Conservation (phyloP, 2,329 filamentous ascomycete species). For the Incumbomyces delicatus region DNA sequence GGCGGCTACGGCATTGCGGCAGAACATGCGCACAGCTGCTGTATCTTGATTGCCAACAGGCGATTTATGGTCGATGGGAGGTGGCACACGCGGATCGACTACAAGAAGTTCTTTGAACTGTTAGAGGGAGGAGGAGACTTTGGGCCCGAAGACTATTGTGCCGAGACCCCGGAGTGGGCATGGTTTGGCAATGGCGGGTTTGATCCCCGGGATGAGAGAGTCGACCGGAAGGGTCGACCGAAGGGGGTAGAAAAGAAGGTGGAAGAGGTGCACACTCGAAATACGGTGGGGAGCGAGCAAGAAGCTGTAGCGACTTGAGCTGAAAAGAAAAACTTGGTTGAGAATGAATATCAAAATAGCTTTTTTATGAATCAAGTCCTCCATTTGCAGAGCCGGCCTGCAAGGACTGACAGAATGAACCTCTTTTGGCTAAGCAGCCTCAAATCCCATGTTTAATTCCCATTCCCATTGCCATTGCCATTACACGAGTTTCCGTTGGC, state of each 20-base stretch:
- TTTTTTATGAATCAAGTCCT: too few species aligned
- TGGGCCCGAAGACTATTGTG: slow-evolving; percentile 84
- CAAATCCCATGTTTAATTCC: background rate
- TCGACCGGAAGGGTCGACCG: slow-evolving; percentile 64
- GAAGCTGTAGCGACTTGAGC: too few species aligned
- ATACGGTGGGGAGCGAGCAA: too few species aligned
- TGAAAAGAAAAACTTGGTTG: too few species aligned
- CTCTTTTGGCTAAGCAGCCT: too few species aligned
- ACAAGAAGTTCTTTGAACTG: slow-evolving; percentile 75
- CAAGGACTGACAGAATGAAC: too few species aligned
- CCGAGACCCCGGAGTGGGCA: slow-evolving; percentile 84
- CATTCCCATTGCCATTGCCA: slow-evolving; percentile 1
- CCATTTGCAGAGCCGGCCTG: too few species aligned
- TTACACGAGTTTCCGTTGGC: background rate
- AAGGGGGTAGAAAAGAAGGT: slow-evolving; percentile 9
- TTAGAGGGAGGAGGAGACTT: slow-evolving; percentile 69
- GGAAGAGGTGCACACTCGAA: too few species aligned
- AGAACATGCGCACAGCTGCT: slow-evolving; percentile 92
- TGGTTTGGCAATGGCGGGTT: slow-evolving; percentile 92
- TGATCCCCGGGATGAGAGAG: slow-evolving; percentile 77
- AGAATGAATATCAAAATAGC: too few species aligned
- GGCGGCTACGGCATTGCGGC: slow-evolving; percentile 73
- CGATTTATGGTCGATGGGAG: slow-evolving; percentile 66
- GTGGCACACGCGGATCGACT: slow-evolving; percentile 91
- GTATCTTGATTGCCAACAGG: slow-evolving; percentile 73